Base-by-base conservation (phyloP, 106 monocot genomes). In the Dioscorea dumetorum region DNA sequence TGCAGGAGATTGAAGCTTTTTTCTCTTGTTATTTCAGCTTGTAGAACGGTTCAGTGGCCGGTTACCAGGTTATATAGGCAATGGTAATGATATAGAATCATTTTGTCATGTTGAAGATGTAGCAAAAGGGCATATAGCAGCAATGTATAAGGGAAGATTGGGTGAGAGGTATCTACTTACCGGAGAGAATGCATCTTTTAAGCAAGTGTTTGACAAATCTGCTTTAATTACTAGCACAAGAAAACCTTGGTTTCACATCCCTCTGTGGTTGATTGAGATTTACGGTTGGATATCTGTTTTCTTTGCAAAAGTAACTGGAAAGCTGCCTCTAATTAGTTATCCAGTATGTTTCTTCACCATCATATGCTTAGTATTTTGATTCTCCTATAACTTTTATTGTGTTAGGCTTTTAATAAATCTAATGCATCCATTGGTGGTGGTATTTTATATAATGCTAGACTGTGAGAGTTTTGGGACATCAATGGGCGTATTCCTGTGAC, bases 401-500 rank as follows among this genome's bases (percentile, higher is more conserved):
- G 15, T 54, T 54, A 19, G 10, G 13, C 49, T 63, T 41, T 41
- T 61, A 48, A 16, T n/a, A 21, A 10, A 58, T 65, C n/a, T 72
- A 12, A 34, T 63, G 28, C 22, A n/a, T 64, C 10, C 6, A 3
- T 16, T 15, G 16, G 33, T 5, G 18, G 12, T 49, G n/a, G 33
- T 20, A 22, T 51, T 58, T 53, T 16, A 56, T 62, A 24, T 10
- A 66, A 48, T 5, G 13, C 19, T 78, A 99, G 93, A 66, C 77
- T 17, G 93, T 83, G 33, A 72, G 69, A 50, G 84, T 92, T 48
- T 0, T 89, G 76, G 77, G 67, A 49, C 87, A 83, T 73, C 88
- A 93, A 67, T 99, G 99, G 93, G 85, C 90, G 51, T 99, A 93
- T 83, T 93, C 99, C 2, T 99, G 99, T 54, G 79, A 93, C 4